phyloP scores from a whole-genome alignment of 768 basidiomycete genomes.

The Hygrocybe punicea region DNA sequence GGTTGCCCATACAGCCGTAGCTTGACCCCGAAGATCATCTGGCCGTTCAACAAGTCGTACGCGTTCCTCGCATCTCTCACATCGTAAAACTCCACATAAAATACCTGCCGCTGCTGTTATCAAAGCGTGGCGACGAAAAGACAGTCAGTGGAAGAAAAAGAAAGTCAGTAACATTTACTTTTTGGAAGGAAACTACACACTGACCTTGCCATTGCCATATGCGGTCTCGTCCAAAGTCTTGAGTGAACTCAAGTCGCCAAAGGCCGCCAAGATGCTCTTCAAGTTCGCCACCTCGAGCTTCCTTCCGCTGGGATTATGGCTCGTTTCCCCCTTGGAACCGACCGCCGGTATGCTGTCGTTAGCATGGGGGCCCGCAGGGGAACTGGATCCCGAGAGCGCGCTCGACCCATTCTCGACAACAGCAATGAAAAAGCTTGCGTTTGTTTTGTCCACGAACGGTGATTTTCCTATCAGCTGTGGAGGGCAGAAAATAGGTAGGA shows the following conservation, averaged over 20 bases:
- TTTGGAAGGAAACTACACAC: no score
- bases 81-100: constrained; percentile 67
- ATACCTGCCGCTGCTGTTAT: constrained; percentile 31
- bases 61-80: constrained; percentile 55
- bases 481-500: not conserved
- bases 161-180: no score
- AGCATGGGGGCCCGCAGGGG: not conserved
- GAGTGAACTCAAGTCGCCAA: constrained; percentile 30
- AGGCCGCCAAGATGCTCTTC: constrained; percentile 33
- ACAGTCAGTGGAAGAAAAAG: no score
- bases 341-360: no score
- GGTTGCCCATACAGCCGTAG: constrained; percentile 41
- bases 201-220: no score
- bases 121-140: not conserved
- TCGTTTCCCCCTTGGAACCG: no score
- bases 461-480: constrained; percentile 55
- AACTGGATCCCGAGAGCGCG: constrained; percentile 9
- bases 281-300: constrained; percentile 16
- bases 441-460: constrained; percentile 46
- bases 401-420: constrained; percentile 39
- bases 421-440: constrained; percentile 50
- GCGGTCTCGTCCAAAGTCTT: not conserved
- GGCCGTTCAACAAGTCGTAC: constrained; percentile 46
- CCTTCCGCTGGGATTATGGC: not conserved
- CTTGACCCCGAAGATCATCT: constrained; percentile 50